Conservation (phyloP, 371 early-diverging fungal genomes). For the Blakeslea trispora region DNA sequence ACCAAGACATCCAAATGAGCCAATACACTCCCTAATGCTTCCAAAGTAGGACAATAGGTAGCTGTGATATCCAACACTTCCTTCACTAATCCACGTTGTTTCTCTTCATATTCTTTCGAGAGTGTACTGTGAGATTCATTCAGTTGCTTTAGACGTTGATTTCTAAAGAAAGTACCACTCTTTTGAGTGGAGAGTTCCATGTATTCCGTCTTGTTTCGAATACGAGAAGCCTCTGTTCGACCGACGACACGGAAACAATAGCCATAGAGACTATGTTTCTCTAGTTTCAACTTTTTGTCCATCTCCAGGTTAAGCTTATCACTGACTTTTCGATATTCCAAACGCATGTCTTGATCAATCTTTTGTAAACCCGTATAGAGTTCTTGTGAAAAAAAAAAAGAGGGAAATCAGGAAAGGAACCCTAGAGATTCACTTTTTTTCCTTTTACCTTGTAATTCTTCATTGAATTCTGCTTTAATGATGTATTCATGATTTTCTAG, state of each 20-base stretch:
- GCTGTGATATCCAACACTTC: slow-evolving; percentile 84
- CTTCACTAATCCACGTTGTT: slow-evolving; percentile 77
- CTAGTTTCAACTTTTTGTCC: slow-evolving; percentile 90
- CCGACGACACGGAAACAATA: slow-evolving; percentile 84
- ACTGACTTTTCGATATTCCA: slow-evolving; percentile 63
- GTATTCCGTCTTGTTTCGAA: slow-evolving; percentile 66
- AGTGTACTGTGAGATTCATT: slow-evolving; percentile 56
- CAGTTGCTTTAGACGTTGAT: slow-evolving; percentile 60
- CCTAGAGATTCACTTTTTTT: no score
- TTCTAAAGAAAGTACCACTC: slow-evolving; percentile 89
- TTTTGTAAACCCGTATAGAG: slow-evolving; percentile 64
- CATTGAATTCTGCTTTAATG: slow-evolving; percentile 86
- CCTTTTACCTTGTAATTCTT: slow-evolving; percentile 65
- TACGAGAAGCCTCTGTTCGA: slow-evolving; percentile 46
- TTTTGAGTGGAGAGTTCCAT: slow-evolving; percentile 91
- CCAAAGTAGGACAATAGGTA: slow-evolving; percentile 81
- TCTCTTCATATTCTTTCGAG: slow-evolving; percentile 60
- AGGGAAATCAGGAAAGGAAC: not conserved
- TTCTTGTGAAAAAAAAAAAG: slow-evolving; percentile 36
- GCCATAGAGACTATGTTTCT: slow-evolving; percentile 79
- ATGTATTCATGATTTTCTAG: slow-evolving; percentile 87
- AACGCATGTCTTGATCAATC: slow-evolving; percentile 55
- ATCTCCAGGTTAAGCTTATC: slow-evolving; percentile 70
- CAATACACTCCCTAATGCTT: slow-evolving; percentile 71
- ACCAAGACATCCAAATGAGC: slow-evolving; percentile 89